Evolutionary conservation across 805 yeast species (phyloP), one percentile per base, ranked within the genome.

Genomic region (Candida railenensis): DNA sequence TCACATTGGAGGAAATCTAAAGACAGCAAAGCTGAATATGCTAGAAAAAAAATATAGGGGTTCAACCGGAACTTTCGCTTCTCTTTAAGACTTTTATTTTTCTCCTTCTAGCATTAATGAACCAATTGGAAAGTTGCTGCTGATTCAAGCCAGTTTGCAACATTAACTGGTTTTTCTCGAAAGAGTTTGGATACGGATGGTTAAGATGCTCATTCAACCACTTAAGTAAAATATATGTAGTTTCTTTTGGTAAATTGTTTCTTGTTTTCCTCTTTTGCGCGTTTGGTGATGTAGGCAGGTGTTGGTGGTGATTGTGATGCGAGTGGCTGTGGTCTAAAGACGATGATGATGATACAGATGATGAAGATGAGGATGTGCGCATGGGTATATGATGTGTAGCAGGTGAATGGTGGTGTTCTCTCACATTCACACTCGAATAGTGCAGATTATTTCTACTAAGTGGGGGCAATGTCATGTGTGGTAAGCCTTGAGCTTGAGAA

Each of bases 111-210:
- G 92, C 95, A 61, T 88, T 88, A 58, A 88, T 89, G 57, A 88
- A 88, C 96, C 96, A 88, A 60, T 88, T 89, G 53, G 87, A 78
- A 50, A 88, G 74, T 64, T 88, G 96, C 50, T 86, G 89, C 63
- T 85, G 82, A 51, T 88, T 85, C 59, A 88, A 73, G 0, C 94
- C 92, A 0, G 96, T 88, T 59, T 77, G 74, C 53, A 75, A 71
- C 74, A 86, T 78, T 46, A 88, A 71, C 56, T 80, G 81, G 51
- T 78, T 75, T 68, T 89, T 88, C 56, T 88, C 96, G 40, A 81
- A 79, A 45, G 86, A 86, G 44, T 87, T 85, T 2, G 96, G 96
- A 62, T 88, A 88, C 12, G 96, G 96, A 57, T 87, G 87, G 50
- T 83, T 81, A 54, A 87, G 67, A 61, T 88, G 91, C 33, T 80